Percentiles rank a stretch among this genome's conserved stretches.
phyloP scores from a whole-genome alignment of 129 eudicot genomes.

The Centella asiatica region DNA sequence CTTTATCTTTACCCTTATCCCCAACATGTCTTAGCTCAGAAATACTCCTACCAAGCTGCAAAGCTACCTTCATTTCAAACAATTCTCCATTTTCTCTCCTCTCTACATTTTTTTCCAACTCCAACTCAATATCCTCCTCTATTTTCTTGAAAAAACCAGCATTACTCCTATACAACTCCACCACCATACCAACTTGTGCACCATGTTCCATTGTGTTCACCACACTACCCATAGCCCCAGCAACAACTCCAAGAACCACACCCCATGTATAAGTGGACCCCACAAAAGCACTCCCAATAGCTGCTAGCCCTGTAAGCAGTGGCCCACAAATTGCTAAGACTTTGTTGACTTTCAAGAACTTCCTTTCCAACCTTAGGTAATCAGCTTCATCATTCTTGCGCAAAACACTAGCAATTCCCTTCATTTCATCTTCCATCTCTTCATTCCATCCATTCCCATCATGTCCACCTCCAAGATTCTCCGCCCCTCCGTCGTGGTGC shows the following conservation, averaged over 20 bases:
- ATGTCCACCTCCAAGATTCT: neutral
- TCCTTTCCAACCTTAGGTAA: conserved; percentile 18
- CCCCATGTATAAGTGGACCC: conserved; percentile 20
- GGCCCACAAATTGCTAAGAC: conserved; percentile 26
- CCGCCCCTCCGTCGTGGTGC: neutral
- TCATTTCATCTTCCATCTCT: conserved; percentile 24
- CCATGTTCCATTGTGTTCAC: conserved; percentile 34
- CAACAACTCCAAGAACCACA: conserved; percentile 17
- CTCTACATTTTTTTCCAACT: conserved; percentile 17
- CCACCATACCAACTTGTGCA: conserved; percentile 39
- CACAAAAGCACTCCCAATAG: conserved; percentile 22
- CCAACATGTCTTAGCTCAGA: conserved; percentile 21
- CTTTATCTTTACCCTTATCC: conserved; percentile 4
- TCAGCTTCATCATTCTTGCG: conserved; percentile 21
- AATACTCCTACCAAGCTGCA: conserved; percentile 23
- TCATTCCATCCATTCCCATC: conserved; percentile 22
- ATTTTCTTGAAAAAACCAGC: conserved; percentile 28
- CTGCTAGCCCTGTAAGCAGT: conserved; percentile 18
- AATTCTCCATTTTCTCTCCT: conserved; percentile 25
- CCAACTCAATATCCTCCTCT: conserved; percentile 25
- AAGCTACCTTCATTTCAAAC: conserved; percentile 27
- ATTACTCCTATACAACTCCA: conserved; percentile 33
- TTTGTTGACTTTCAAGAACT: conserved; percentile 22
- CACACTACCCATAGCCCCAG: conserved; percentile 21
- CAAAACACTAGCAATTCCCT: conserved; percentile 14